A percentile compares a stretch with the other conserved stretches of the same genome.
Evolutionary conservation across 2,329 filamentous ascomycete species (phyloP).

Genomic region (Xylariaceae sp.): DNA sequence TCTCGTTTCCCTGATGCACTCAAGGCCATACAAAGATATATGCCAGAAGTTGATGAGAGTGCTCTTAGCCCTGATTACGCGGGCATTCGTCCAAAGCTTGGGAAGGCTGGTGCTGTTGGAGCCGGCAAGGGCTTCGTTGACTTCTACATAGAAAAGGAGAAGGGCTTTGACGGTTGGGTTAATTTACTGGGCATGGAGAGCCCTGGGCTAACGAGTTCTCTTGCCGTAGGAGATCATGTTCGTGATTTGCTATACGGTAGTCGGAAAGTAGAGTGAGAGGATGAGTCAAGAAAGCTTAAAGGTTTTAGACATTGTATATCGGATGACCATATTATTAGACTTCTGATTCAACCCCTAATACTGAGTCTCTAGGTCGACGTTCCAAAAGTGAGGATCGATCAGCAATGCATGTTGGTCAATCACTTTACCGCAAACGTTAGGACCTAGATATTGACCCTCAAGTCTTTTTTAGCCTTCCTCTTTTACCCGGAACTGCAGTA

Average conservation of each 20-base stretch:
- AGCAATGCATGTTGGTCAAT: too few species aligned
- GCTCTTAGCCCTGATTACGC: conserved; percentile 80
- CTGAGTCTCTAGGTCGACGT: too few species aligned
- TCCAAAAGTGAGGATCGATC: too few species aligned
- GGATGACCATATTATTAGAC: too few species aligned
- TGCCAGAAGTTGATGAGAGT: conserved; percentile 67
- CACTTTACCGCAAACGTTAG: too few species aligned
- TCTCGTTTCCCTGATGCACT: conserved; percentile 65
- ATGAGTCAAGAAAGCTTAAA: background rate
- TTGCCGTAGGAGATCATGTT: conserved; percentile 84
- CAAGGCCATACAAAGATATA: conserved; percentile 71
- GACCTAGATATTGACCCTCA: too few species aligned
- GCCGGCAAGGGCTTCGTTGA: conserved; percentile 73
- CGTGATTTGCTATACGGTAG: conserved; percentile 44
- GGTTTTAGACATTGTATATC: too few species aligned
- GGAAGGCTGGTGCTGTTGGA: conserved; percentile 55
- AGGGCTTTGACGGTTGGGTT: conserved; percentile 77
- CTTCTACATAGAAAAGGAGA: conserved; percentile 76
- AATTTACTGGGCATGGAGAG: conserved; percentile 93
- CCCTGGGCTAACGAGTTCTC: conserved; percentile 79
- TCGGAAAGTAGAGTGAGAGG: background rate
- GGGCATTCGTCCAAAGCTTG: conserved; percentile 86
- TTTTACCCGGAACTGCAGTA: too few species aligned
- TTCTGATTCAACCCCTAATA: too few species aligned
- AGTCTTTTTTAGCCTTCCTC: too few species aligned